These are phyloP conservation scores for Apiospora kogelbergensis DNA, from an alignment of 2,329 filamentous ascomycete genomes.

Conservation along the genomic window DNA sequence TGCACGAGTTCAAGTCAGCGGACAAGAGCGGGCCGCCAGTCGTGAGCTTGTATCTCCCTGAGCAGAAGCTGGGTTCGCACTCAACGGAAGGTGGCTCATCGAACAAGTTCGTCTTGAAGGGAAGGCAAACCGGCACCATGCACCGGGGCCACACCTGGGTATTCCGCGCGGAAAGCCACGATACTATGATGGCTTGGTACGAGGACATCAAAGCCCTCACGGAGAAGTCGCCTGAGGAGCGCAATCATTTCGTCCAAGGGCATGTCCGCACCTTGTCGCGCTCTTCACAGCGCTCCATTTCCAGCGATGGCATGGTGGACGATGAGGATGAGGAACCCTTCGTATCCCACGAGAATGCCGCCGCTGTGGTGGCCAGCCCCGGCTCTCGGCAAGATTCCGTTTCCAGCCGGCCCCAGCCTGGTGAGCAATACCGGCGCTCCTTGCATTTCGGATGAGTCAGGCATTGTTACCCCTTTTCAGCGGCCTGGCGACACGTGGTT, in stretches of 20 bases:
- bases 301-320: constrained; percentile 76
- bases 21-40: constrained; percentile 88
- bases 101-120: constrained; percentile 98
- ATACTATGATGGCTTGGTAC: constrained; percentile 97
- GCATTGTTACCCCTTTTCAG: neutral
- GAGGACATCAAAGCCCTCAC: constrained; percentile 89
- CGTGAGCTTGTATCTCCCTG: constrained; percentile 93
- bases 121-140: constrained; percentile 88
- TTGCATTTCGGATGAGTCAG: constrained; percentile 1
- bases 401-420: constrained; percentile 76
- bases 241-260: constrained; percentile 80
- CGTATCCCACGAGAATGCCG: constrained; percentile 51
- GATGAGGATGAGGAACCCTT: constrained; percentile 71
- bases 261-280: constrained; percentile 79
- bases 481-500: neutral
- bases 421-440: constrained; percentile 55
- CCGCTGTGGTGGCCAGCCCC: constrained; percentile 49
- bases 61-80: constrained; percentile 93
- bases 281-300: constrained; percentile 59
- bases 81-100: constrained; percentile 80
- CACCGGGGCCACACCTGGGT: constrained; percentile 79
- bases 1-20: constrained; percentile 99
- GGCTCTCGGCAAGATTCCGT: constrained; percentile 49
- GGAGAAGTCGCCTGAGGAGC: constrained; percentile 84
- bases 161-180: constrained; percentile 71